Percentiles rank a stretch among this genome's conserved stretches.
Evolutionary conservation across 352 stramenopile genomes (phyloP).

Genomic region (Phytophthora ramorum): DNA sequence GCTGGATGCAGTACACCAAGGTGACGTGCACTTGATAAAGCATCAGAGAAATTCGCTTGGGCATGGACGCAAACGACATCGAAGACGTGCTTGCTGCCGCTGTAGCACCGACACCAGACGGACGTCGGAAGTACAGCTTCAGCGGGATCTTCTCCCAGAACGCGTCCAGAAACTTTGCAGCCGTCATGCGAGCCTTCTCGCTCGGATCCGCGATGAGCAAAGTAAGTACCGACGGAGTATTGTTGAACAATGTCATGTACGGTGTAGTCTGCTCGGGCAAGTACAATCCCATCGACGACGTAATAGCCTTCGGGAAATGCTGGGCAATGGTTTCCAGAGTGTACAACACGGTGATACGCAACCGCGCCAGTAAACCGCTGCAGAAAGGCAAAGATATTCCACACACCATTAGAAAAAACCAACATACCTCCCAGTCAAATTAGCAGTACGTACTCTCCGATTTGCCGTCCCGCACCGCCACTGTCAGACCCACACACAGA

Average conservation of each 20-base stretch:
- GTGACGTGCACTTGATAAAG: conserved; percentile 86
- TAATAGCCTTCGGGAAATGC: conserved; percentile 74
- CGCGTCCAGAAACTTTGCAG: conserved; percentile 82
- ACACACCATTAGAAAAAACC: conserved; percentile 6
- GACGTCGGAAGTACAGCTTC: conserved; percentile 81
- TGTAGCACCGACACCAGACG: conserved; percentile 39
- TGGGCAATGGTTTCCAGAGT: conserved; percentile 76
- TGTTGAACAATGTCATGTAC: conserved; percentile 86
- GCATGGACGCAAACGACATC: conserved; percentile 86
- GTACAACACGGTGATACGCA: conserved; percentile 79
- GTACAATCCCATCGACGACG: conserved; percentile 81
- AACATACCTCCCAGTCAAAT: background rate
- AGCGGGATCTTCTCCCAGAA: conserved; percentile 86
- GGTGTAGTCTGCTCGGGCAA: conserved; percentile 82
- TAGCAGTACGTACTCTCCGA: conserved; percentile 58
- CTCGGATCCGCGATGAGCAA: conserved; percentile 80
- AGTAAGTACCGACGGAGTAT: conserved; percentile 77
- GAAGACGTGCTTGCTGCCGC: conserved; percentile 41
- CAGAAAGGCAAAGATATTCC: conserved; percentile 1
- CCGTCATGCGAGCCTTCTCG: conserved; percentile 73
- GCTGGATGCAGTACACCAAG: conserved; percentile 83
- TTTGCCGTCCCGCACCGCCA: conserved; percentile 35
- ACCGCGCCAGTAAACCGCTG: conserved; percentile 70
- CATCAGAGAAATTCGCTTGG: conserved; percentile 85
- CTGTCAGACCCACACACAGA: conserved; percentile 73